Evolutionary conservation across 1,284 basidiomycete genomes (phyloP).

Genomic region (Ustilago bromivora): DNA sequence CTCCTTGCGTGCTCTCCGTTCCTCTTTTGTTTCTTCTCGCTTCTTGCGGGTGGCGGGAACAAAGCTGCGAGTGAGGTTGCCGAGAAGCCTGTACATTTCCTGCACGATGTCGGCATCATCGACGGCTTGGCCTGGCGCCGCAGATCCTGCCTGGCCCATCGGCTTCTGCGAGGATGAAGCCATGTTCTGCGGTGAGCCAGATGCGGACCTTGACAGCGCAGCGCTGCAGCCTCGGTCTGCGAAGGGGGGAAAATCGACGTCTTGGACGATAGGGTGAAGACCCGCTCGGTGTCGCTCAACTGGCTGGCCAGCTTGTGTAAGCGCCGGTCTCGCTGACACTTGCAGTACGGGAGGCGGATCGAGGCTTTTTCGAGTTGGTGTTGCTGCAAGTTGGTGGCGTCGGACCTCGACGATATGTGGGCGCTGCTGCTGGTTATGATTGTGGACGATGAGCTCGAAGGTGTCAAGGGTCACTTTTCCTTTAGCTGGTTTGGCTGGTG

Average conservation of each 20-base stretch:
- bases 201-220: not conserved
- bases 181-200: not conserved
- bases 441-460: constrained; percentile 6
- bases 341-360: too few species aligned
- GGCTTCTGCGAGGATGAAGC: constrained; percentile 13
- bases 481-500: not conserved
- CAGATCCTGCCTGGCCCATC: constrained; percentile 7
- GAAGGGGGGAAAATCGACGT: not conserved
- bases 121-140: constrained; percentile 15
- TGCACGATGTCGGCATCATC: constrained; percentile 48
- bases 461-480: constrained; percentile 28
- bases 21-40: constrained; percentile 44
- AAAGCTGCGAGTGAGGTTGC: constrained; percentile 50
- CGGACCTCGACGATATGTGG: not conserved
- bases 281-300: too few species aligned
- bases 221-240: not conserved
- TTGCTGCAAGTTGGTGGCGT: not conserved
- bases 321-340: not conserved
- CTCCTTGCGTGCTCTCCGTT: constrained; percentile 40
- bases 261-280: not conserved
- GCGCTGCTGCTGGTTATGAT: constrained; percentile 2
- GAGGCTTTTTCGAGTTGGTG: not conserved
- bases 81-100: constrained; percentile 48
- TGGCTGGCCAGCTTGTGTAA: too few species aligned
- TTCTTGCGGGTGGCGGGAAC: constrained; percentile 52